These are phyloP conservation scores for Eremochloa ophiuroides DNA, from an alignment of 176 grass and related monocot species.

Conservation along the genomic window DNA sequence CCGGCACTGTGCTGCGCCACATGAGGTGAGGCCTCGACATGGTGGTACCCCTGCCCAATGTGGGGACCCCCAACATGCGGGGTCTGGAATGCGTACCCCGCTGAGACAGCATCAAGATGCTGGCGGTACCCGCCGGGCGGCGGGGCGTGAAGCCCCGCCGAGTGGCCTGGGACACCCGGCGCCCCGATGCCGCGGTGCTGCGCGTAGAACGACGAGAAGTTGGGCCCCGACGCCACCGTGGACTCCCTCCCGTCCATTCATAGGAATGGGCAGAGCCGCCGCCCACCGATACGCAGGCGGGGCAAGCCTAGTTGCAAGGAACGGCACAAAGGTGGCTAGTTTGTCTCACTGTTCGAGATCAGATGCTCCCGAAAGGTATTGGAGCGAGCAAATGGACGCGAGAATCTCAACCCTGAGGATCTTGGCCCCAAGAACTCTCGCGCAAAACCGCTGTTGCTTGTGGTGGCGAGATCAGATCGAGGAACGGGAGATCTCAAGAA, in stretches of 20 bases:
- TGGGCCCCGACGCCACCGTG: constrained; percentile 44
- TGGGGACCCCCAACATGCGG: constrained; percentile 25
- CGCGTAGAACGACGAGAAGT: constrained; percentile 48
- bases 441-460: background rate
- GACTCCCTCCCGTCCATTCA: constrained; percentile 72
- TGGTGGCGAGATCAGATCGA: constrained; percentile 40
- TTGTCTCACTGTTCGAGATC: constrained; percentile 23
- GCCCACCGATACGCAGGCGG: background rate
- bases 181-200: constrained; percentile 40
- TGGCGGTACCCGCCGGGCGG: constrained; percentile 31
- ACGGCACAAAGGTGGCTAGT: constrained; percentile 22
- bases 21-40: constrained; percentile 35
- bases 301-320: constrained; percentile 23
- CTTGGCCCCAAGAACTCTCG: background rate
- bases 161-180: constrained; percentile 14
- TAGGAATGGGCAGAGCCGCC: constrained; percentile 38
- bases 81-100: constrained; percentile 29
- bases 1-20: constrained; percentile 14
- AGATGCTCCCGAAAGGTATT: constrained; percentile 19
- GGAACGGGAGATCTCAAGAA: constrained; percentile 13
- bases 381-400: constrained; percentile 23
- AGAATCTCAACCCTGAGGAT: constrained; percentile 27
- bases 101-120: constrained; percentile 47
- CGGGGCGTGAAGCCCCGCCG: constrained; percentile 21
- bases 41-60: constrained; percentile 47